phyloP scores from a whole-genome alignment of 116 monocot genomes.

The Trichopus zeylanicus region DNA sequence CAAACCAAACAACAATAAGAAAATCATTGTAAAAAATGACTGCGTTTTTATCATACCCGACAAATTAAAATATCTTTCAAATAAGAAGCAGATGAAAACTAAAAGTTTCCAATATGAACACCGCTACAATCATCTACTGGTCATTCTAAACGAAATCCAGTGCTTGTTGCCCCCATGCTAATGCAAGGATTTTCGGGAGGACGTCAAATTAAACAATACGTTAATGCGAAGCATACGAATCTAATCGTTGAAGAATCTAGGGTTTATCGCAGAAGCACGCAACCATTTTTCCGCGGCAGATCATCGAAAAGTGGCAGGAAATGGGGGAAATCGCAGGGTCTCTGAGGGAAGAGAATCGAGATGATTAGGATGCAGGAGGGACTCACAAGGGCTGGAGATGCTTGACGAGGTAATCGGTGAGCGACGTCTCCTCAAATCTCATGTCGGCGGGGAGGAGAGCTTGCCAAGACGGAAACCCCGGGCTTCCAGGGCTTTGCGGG shows the following conservation, averaged over 20 bases:
- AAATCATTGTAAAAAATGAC: not conserved
- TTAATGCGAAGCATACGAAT: not conserved
- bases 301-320: not conserved
- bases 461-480: not conserved
- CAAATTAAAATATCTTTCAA: not conserved
- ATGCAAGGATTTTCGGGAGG: not conserved
- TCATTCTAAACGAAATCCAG: no score
- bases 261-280: not conserved
- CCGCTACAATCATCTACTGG: no score
- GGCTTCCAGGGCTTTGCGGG: not conserved
- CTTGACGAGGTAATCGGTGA: slow-evolving; percentile 40
- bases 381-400: slow-evolving; percentile 44
- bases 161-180: no score
- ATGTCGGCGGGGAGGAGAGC: slow-evolving; percentile 12
- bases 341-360: not conserved
- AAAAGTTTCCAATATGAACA: no score
- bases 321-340: no score
- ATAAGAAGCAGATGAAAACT: not conserved
- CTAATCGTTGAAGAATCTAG: not conserved
- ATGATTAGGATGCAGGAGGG: slow-evolving; percentile 7
- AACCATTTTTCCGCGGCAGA: not conserved
- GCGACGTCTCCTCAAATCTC: slow-evolving; percentile 43
- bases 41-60: not conserved
- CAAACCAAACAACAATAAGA: not conserved
- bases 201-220: not conserved